phyloP scores from a whole-genome alignment of 2,329 filamentous ascomycete species.

The Curvularia spicifera region DNA sequence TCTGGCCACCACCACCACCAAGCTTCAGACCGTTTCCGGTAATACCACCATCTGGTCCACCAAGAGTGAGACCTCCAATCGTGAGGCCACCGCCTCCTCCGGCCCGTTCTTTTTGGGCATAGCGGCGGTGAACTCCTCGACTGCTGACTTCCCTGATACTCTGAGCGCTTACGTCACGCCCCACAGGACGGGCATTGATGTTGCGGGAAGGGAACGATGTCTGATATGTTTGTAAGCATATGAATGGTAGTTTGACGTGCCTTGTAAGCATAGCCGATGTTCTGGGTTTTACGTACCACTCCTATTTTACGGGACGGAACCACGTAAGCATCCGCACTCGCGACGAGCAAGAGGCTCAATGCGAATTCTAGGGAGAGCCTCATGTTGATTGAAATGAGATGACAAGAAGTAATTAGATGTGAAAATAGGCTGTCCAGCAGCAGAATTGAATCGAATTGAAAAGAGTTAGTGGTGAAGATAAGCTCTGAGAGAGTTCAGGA shows the following conservation, averaged over 20 bases:
- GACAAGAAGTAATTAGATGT: background rate
- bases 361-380: conserved; percentile 28
- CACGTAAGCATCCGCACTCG: conserved; percentile 31
- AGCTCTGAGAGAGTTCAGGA: background rate
- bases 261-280: background rate
- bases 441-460: conserved; percentile 4
- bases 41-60: conserved; percentile 39
- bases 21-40: conserved; percentile 21
- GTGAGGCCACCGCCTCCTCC: conserved; percentile 26
- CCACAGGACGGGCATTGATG: conserved; percentile 18
- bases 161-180: conserved; percentile 7
- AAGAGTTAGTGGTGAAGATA: background rate
- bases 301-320: conserved; percentile 25
- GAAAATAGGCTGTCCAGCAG: conserved; percentile 27
- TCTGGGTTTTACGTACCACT: conserved; percentile 26
- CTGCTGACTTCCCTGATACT: background rate
- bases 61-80: conserved; percentile 43
- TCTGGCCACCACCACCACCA: background rate
- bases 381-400: conserved; percentile 26
- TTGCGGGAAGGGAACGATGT: conserved; percentile 23
- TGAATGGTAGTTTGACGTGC: background rate
- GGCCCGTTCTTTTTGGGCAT: conserved; percentile 4
- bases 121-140: conserved; percentile 7
- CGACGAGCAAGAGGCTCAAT: conserved; percentile 30
- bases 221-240: conserved; percentile 13